Conservation (phyloP, 1,284 basidiomycete genomes). For the Irpex sp. region DNA sequence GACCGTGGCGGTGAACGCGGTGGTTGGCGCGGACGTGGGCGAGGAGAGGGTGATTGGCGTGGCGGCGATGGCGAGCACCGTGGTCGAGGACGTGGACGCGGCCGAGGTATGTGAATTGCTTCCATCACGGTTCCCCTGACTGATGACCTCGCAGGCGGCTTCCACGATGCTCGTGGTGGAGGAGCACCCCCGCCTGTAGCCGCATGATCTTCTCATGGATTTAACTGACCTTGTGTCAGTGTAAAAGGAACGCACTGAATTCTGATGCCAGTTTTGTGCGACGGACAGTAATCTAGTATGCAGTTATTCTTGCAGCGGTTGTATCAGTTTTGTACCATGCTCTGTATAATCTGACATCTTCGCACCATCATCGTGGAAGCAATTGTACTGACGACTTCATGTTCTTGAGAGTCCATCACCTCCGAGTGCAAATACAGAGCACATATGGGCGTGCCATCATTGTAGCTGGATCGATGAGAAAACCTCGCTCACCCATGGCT, state of each 20-base stretch:
- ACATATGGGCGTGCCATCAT: too few relatives aligned
- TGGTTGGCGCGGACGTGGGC: conserved; percentile 35
- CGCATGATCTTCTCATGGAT: not conserved
- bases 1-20: conserved; percentile 26
- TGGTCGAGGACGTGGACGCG: conserved; percentile 42
- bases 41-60: conserved; percentile 32
- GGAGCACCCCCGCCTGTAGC: conserved; percentile 10
- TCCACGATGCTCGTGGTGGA: conserved; percentile 20
- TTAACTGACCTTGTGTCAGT: not conserved
- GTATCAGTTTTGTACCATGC: not conserved
- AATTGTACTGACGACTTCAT: not conserved
- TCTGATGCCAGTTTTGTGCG: not conserved
- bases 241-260: not conserved
- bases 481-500: not conserved
- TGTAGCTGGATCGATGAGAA: too few relatives aligned
- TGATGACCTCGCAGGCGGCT: conserved; percentile 11
- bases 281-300: conserved; percentile 7
- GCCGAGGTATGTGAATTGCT: conserved; percentile 25
- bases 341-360: not conserved
- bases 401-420: not conserved
- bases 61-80: conserved; percentile 34
- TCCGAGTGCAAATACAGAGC: not conserved
- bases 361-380: not conserved
- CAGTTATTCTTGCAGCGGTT: not conserved
- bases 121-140: not conserved